Percentiles rank a stretch among this genome's conserved stretches.
phyloP scores from a whole-genome alignment of 2,329 filamentous ascomycete species.

The Zarea fungicola region DNA sequence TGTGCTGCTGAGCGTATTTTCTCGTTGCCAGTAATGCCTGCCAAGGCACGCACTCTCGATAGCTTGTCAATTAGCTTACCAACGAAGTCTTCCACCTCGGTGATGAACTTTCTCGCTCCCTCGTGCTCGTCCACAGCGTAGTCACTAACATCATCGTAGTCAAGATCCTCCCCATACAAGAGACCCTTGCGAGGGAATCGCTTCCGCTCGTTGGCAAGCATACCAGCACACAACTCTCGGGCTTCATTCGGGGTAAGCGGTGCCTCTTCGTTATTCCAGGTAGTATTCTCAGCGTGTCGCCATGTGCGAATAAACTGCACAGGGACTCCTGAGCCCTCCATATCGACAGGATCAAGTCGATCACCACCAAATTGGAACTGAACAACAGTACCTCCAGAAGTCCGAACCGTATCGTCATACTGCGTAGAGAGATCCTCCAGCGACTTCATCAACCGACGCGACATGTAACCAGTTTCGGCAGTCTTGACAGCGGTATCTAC shows the following conservation, averaged over 20 bases:
- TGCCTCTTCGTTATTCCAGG: slow-evolving; percentile 71
- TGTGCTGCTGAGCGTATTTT: slow-evolving; percentile 23
- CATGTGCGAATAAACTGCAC: slow-evolving; percentile 91
- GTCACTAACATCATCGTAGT: slow-evolving; percentile 65
- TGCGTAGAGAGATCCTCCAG: slow-evolving; percentile 89
- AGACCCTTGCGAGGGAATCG: slow-evolving; percentile 59
- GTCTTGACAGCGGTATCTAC: slow-evolving; percentile 99
- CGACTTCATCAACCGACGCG: slow-evolving; percentile 94
- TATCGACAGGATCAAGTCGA: slow-evolving; percentile 91
- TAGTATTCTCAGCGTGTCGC: slow-evolving; percentile 70
- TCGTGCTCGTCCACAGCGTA: slow-evolving; percentile 72
- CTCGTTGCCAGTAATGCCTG: slow-evolving; percentile 40
- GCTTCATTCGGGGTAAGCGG: slow-evolving; percentile 73
- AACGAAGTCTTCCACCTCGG: slow-evolving; percentile 71
- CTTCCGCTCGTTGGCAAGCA: slow-evolving; percentile 62
- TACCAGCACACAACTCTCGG: slow-evolving; percentile 58
- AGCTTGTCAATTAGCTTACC: slow-evolving; percentile 57
- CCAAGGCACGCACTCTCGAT: slow-evolving; percentile 44
- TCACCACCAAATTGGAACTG: slow-evolving; percentile 98
- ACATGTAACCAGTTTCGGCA: slow-evolving; percentile 99
- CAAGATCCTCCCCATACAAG: slow-evolving; percentile 55
- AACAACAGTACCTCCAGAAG: slow-evolving; percentile 80
- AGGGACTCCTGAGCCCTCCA: slow-evolving; percentile 90
- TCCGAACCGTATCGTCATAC: slow-evolving; percentile 93
- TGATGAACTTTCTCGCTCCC: slow-evolving; percentile 74